These are phyloP conservation scores for Lipomyces japonicus DNA, from an alignment of 805 yeast genomes.

Conservation along the genomic window DNA sequence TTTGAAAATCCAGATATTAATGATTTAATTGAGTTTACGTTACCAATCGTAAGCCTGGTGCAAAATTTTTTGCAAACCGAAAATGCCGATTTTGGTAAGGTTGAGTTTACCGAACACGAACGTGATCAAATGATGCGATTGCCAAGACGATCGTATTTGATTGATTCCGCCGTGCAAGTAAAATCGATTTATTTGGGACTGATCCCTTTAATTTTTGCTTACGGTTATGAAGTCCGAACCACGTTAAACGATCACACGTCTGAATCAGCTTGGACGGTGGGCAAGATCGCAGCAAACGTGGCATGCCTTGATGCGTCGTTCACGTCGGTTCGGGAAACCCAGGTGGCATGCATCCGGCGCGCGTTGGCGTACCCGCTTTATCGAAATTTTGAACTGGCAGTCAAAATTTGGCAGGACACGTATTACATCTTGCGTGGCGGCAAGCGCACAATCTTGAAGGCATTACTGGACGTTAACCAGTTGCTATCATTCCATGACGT, in stretches of 20 bases:
- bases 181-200: conserved; percentile 61
- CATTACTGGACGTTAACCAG: conserved; percentile 60
- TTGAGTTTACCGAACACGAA: conserved; percentile 58
- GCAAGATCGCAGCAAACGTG: conserved; percentile 77
- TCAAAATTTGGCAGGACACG: conserved; percentile 72
- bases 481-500: conserved; percentile 77
- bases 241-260: conserved; percentile 67
- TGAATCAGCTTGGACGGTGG: conserved; percentile 93
- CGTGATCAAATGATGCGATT: conserved; percentile 64
- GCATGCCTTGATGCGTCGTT: conserved; percentile 57
- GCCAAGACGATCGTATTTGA: conserved; percentile 59
- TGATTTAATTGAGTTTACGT: conserved; percentile 47
- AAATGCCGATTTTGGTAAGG: conserved; percentile 28
- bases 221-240: conserved; percentile 69
- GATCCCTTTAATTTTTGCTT: conserved; percentile 65
- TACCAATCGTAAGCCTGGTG: conserved; percentile 3
- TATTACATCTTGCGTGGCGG: conserved; percentile 64
- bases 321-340: conserved; percentile 48
- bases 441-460: conserved; percentile 57
- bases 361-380: conserved; percentile 77
- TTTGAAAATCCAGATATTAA: conserved; percentile 51
- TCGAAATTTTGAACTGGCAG: conserved; percentile 59
- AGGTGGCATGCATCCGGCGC: conserved; percentile 64
- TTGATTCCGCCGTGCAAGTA: conserved; percentile 43
- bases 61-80: conserved; percentile 5